Evolutionary conservation across 2,329 filamentous ascomycete species (phyloP).

Genomic region (Blastomyces emzantsi): DNA sequence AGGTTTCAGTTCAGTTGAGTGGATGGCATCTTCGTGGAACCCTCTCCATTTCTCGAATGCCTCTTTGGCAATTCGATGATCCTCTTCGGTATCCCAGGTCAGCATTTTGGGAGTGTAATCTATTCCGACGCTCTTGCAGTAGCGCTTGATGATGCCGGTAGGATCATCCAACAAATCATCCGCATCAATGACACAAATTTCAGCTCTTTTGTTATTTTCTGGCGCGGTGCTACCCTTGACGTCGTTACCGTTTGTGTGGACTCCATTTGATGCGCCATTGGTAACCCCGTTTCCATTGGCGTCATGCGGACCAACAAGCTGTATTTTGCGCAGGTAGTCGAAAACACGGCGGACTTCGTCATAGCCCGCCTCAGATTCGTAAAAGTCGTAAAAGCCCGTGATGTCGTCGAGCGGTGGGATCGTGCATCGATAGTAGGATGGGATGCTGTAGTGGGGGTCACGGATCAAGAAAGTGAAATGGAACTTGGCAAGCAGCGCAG

Average conservation of each 20-base stretch:
- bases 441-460: conserved; percentile 83
- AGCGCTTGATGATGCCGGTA: conserved; percentile 62
- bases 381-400: conserved; percentile 81
- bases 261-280: conserved; percentile 25
- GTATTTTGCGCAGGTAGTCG: conserved; percentile 64
- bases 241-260: conserved; percentile 20
- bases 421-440: conserved; percentile 90
- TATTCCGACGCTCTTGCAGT: conserved; percentile 72
- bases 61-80: conserved; percentile 57
- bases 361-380: conserved; percentile 83
- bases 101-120: conserved; percentile 72
- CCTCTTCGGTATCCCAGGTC: conserved; percentile 68
- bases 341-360: conserved; percentile 78
- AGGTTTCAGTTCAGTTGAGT: conserved; percentile 66
- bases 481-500: conserved; percentile 64
- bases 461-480: conserved; percentile 97
- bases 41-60: conserved; percentile 96
- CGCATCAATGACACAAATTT: conserved; percentile 82
- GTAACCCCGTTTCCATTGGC: conserved; percentile 34
- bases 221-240: conserved; percentile 17
- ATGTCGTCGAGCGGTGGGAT: conserved; percentile 72
- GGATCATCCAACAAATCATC: conserved; percentile 89
- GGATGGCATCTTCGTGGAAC: conserved; percentile 90
- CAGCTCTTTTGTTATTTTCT: conserved; percentile 32
- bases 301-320: conserved; percentile 60